Base-by-base conservation (phyloP, 306 rosid species). In the Prunus mume region DNA sequence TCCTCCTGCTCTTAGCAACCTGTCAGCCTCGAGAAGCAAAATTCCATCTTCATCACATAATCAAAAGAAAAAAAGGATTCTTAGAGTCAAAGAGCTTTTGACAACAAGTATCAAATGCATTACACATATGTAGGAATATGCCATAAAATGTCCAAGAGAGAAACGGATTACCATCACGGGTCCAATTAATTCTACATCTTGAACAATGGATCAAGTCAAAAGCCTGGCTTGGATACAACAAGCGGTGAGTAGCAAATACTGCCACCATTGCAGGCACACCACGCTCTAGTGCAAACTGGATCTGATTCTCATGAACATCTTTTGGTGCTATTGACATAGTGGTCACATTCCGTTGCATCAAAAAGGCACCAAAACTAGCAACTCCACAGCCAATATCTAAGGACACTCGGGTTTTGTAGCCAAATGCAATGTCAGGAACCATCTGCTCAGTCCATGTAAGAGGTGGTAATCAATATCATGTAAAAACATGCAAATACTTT, bases 271-370 rank as follows among this genome's bases (percentile, higher is more conserved):
- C 94, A 79, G 98, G 96, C 82, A 91, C 94, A 15, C 98, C 98
- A 58, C 97, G 98, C 85, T 93, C 98, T 74, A 93, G 84, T 63
- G 98, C 97, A 85, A 93, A 90, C 80, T 91, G 98, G 79, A 93
- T 86, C 94, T 86, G 97, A 80, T 93, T 91, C 79, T 90, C 91
- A 60, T 88, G 93, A 76, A 86, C 87, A 75, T 93, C 98, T 86
- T 91, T 93, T 18, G 94, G 91, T 50, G 93, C 96, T 77, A 93
- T 73, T 47, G 96, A 91, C 83, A 93, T 82, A 68, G 96, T 86
- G 72, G 87, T 83, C 79, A 88, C 96, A 75, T 91, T 84, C 32
- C 87, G 91, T 9, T 88, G 87, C 90, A 90, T 88, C 76, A 86
- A 78, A 82, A 88, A 88, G 30, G 97, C 98, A 81, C 97, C 94